phyloP scores from a whole-genome alignment of 2,329 filamentous ascomycete species.

The Calonectria multiphialidica region DNA sequence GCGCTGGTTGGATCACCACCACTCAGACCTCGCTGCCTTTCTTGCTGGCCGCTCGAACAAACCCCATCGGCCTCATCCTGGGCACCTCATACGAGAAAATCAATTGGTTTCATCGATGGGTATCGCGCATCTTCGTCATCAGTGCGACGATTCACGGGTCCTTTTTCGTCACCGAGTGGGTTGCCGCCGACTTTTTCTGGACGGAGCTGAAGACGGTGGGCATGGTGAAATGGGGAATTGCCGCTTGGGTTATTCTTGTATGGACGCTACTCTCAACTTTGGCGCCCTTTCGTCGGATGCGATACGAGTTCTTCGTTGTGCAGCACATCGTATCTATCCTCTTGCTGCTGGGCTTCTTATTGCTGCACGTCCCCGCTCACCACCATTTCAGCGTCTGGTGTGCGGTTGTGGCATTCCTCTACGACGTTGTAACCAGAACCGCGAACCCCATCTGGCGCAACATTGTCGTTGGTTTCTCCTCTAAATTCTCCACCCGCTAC shows the following conservation, averaged over 20 bases:
- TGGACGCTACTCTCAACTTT: constrained; percentile 42
- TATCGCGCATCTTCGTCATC: constrained; percentile 36
- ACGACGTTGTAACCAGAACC: constrained; percentile 41
- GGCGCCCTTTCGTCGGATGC: constrained; percentile 39
- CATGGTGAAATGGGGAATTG: constrained; percentile 43
- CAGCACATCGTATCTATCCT: constrained; percentile 42
- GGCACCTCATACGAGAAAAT: constrained; percentile 43
- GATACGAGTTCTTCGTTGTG: constrained; percentile 45
- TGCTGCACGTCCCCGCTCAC: constrained; percentile 42
- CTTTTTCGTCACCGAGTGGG: constrained; percentile 40
- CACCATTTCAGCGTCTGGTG: constrained; percentile 45
- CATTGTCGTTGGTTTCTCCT: constrained; percentile 32
- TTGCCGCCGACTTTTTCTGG: constrained; percentile 42
- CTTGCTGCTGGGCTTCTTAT: constrained; percentile 34
- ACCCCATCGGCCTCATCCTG: constrained; percentile 37
- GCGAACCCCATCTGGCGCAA: constrained; percentile 44
- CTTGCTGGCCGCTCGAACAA: constrained; percentile 37
- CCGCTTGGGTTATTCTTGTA: constrained; percentile 40
- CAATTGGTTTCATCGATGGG: constrained; percentile 44
- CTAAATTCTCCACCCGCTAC: constrained; percentile 26
- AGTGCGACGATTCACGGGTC: constrained; percentile 42
- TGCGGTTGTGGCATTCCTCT: constrained; percentile 39
- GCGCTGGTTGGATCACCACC: constrained; percentile 41
- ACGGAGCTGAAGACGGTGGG: constrained; percentile 38
- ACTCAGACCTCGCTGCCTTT: constrained; percentile 41